A percentile compares a stretch with the other conserved stretches of the same genome.
Conservation (phyloP, 345 rosid species). For the Salix suchowensis region DNA sequence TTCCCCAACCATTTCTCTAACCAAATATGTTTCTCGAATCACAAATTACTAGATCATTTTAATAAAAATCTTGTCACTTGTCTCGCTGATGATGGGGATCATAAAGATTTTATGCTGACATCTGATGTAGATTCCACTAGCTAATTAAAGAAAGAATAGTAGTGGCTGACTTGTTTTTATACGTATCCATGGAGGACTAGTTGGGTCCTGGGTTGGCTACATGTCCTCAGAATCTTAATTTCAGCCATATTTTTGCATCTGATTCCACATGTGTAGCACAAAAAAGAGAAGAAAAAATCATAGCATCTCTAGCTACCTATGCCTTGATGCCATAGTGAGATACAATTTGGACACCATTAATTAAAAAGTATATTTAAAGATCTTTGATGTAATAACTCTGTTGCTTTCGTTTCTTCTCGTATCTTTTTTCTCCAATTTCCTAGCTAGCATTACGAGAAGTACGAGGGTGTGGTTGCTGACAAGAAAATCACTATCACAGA, state of each 20-base stretch:
- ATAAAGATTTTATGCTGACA: constrained; percentile 1
- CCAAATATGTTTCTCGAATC: too few species aligned
- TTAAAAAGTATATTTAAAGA: not conserved
- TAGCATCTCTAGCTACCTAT: not conserved
- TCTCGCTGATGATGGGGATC: not conserved
- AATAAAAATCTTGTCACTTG: not conserved
- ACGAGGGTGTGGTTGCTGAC: constrained; percentile 9
- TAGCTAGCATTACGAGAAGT: not conserved
- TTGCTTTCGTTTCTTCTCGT: not conserved
- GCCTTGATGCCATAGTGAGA: constrained; percentile 6
- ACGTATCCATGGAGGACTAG: not conserved
- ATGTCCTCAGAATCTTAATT: constrained; percentile 14
- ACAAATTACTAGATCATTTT: not conserved
- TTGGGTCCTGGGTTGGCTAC: not conserved
- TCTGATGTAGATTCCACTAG: constrained; percentile 33
- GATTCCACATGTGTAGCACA: constrained; percentile 12
- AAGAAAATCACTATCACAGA: constrained; percentile 8
- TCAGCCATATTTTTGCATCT: constrained; percentile 14
- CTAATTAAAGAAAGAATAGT: not conserved
- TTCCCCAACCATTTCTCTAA: too few species aligned
- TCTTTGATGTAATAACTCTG: not conserved
- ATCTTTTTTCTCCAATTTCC: not conserved
- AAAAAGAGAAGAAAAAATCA: not conserved
- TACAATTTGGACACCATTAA: constrained; percentile 6
- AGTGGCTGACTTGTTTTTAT: constrained; percentile 7